phyloP scores from a whole-genome alignment of 2,329 filamentous ascomycete species.

The Ophiocordyceps robertsii region DNA sequence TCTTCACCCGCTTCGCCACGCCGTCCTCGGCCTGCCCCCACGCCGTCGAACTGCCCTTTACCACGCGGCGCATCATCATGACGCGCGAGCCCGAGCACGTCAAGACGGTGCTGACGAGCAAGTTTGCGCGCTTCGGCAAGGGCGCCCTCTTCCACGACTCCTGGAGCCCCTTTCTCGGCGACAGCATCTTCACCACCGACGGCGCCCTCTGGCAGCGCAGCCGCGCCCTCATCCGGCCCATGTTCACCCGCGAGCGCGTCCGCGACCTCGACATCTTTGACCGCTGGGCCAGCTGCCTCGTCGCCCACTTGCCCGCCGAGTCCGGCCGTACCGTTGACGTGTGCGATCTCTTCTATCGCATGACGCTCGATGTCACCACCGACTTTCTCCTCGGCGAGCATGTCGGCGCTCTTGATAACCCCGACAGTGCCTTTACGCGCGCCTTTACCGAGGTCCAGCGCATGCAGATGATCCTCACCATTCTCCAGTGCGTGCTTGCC shows the following conservation, averaged over 20 bases:
- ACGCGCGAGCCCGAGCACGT: slow-evolving; percentile 82
- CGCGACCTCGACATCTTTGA: slow-evolving; percentile 74
- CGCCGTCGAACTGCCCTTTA: slow-evolving; percentile 37
- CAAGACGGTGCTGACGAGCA: slow-evolving; percentile 77
- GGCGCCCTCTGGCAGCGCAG: slow-evolving; percentile 65
- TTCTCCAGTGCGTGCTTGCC: slow-evolving; percentile 6
- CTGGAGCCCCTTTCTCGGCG: slow-evolving; percentile 63
- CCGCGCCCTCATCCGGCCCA: slow-evolving; percentile 66
- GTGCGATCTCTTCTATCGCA: slow-evolving; percentile 66
- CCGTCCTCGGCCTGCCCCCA: slow-evolving; percentile 1
- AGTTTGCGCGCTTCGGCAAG: slow-evolving; percentile 77
- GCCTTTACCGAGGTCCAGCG: slow-evolving; percentile 71
- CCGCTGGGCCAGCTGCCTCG: slow-evolving; percentile 5
- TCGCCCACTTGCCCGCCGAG: slow-evolving; percentile 7
- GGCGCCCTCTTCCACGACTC: slow-evolving; percentile 60
- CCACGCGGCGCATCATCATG: slow-evolving; percentile 50
- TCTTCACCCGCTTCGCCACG: slow-evolving; percentile 2
- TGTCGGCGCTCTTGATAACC: slow-evolving; percentile 24
- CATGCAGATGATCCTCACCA: slow-evolving; percentile 34
- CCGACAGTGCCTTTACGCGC: slow-evolving; percentile 57
- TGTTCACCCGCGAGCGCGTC: slow-evolving; percentile 75
- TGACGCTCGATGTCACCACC: slow-evolving; percentile 72
- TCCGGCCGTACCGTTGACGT: slow-evolving; percentile 52
- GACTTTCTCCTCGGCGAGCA: slow-evolving; percentile 63
- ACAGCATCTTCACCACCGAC: slow-evolving; percentile 70